These are phyloP conservation scores for Bruguiera gymnorhiza DNA, from an alignment of 345 rosid species.

Conservation along the genomic window DNA sequence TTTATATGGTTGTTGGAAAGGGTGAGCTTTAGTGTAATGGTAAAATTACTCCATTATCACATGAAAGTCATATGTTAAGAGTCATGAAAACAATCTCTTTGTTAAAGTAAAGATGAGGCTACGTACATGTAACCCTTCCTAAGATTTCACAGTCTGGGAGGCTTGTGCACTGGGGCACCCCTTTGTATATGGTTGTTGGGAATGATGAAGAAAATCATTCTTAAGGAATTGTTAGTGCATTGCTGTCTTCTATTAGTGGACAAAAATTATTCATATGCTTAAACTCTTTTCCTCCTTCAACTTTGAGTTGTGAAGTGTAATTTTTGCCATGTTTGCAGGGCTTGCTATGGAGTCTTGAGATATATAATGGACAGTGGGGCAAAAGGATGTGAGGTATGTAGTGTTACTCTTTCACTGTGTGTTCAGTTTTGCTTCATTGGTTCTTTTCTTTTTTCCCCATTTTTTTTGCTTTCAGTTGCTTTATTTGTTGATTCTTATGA, in stretches of 20 bases:
- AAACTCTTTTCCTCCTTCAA: not conserved
- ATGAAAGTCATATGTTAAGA: too few species aligned
- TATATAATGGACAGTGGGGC: slow-evolving; percentile 51
- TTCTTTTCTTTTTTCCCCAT: too few species aligned
- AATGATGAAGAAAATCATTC: not conserved
- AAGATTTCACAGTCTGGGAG: too few species aligned
- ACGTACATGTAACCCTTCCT: too few species aligned
- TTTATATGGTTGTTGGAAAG: not conserved
- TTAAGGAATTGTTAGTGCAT: too few species aligned
- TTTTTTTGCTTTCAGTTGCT: not conserved
- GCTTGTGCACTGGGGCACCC: too few species aligned
- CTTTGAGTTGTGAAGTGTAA: not conserved
- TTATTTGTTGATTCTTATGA: too few species aligned
- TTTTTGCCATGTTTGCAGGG: slow-evolving; percentile 34
- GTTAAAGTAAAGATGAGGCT: too few species aligned
- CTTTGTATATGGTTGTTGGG: not conserved
- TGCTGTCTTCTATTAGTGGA: too few species aligned
- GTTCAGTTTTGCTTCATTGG: not conserved
- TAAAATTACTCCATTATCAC: too few species aligned
- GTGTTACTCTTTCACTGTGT: not conserved
- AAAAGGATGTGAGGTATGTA: slow-evolving; percentile 34
- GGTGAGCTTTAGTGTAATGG: too few species aligned
- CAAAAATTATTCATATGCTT: not conserved
- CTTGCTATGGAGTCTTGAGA: slow-evolving; percentile 89
- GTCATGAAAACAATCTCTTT: too few species aligned